These are phyloP conservation scores for Boletus subluridellus DNA, from an alignment of 1,284 basidiomycete species.

Conservation along the genomic window DNA sequence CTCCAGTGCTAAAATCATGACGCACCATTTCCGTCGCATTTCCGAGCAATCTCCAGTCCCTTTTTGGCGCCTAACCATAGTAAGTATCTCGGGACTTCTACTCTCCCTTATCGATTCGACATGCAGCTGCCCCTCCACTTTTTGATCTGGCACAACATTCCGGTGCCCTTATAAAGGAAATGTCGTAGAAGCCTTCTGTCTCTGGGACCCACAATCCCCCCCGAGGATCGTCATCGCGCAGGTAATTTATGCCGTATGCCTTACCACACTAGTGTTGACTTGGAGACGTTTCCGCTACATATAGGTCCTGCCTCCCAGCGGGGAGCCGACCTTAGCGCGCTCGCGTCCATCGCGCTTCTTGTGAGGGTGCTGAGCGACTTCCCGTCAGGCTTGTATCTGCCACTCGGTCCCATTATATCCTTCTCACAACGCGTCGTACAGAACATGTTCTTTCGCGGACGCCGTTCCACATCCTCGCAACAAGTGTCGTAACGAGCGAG, in stretches of 20 bases:
- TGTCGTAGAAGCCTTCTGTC: slow-evolving; percentile 16
- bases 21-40: slow-evolving; percentile 29
- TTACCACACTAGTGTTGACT: slow-evolving; percentile 15
- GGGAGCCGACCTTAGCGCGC: slow-evolving; percentile 64
- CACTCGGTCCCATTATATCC: not conserved
- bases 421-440: slow-evolving; percentile 21
- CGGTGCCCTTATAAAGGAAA: slow-evolving; percentile 34
- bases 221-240: slow-evolving; percentile 31
- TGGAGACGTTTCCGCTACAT: slow-evolving; percentile 7
- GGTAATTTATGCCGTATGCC: slow-evolving; percentile 28
- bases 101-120: slow-evolving; percentile 34
- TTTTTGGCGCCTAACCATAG: slow-evolving; percentile 16
- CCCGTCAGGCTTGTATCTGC: slow-evolving; percentile 43
- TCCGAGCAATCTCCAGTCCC: slow-evolving; percentile 23
- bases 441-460: slow-evolving; percentile 45
- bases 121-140: slow-evolving; percentile 11
- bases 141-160: slow-evolving; percentile 23
- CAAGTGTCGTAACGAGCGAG: slow-evolving; percentile 66
- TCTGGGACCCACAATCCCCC: slow-evolving; percentile 36
- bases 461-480: slow-evolving; percentile 59
- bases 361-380: slow-evolving; percentile 57
- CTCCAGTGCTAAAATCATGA: slow-evolving; percentile 20
- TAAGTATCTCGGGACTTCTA: slow-evolving; percentile 26
- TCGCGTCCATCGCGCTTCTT: slow-evolving; percentile 74
- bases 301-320: slow-evolving; percentile 50